Evolutionary conservation across 2,329 filamentous ascomycete species (phyloP).

Genomic region (Gremmenia infestans): DNA sequence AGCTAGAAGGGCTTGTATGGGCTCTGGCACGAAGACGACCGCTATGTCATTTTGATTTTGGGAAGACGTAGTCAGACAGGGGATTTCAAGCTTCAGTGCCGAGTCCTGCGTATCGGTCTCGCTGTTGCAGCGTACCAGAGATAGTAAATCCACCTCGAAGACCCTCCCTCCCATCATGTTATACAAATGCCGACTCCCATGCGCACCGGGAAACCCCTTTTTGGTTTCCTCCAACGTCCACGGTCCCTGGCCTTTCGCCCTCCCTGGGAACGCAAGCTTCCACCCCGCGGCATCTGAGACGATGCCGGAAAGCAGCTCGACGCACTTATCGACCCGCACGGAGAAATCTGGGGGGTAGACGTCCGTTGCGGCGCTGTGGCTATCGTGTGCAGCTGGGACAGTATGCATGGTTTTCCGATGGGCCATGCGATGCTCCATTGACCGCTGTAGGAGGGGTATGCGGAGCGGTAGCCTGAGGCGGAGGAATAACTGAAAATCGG

Average conservation of each 20-base stretch:
- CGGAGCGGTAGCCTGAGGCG: slow-evolving; percentile 30
- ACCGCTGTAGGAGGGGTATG: slow-evolving; percentile 32
- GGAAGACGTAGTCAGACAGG: slow-evolving; percentile 14
- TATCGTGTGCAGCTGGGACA: slow-evolving; percentile 16
- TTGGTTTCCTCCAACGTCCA: slow-evolving; percentile 13
- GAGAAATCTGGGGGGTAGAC: slow-evolving; percentile 19
- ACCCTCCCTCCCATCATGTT: slow-evolving; percentile 32
- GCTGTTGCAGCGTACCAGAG: slow-evolving; percentile 1
- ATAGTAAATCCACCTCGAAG: slow-evolving; percentile 32
- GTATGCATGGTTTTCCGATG: slow-evolving; percentile 23
- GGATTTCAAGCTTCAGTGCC: slow-evolving; percentile 15
- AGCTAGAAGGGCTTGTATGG: slow-evolving; percentile 21
- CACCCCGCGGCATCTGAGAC: slow-evolving; percentile 9
- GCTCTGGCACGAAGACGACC: slow-evolving; percentile 1
- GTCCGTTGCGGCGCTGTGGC: slow-evolving; percentile 13
- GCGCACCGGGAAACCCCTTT: slow-evolving; percentile 30
- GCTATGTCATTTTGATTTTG: neutral
- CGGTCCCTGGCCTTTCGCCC: slow-evolving; percentile 7
- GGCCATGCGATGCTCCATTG: slow-evolving; percentile 34
- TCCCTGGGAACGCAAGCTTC: slow-evolving; percentile 22
- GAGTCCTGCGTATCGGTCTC: neutral
- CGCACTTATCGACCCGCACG: slow-evolving; percentile 20
- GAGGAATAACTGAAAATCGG: slow-evolving; percentile 30
- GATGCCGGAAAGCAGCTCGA: slow-evolving; percentile 24
- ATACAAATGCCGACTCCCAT: slow-evolving; percentile 30